A percentile compares a stretch with the other conserved stretches of the same genome.
These are phyloP conservation scores for Lodderomyces orthopsilosis DNA, from an alignment of 1,139 yeast species.

Conservation along the genomic window DNA sequence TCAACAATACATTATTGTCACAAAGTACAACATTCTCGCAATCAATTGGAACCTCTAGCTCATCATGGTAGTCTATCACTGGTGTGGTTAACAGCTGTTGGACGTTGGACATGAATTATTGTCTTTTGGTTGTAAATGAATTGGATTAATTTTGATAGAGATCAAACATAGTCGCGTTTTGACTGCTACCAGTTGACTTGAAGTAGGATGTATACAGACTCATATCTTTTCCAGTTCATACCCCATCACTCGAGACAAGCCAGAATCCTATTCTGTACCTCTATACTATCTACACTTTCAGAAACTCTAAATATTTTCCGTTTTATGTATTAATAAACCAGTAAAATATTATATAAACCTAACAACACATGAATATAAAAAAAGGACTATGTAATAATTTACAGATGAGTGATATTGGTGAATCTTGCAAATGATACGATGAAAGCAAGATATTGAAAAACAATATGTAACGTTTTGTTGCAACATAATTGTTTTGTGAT, in stretches of 20 bases:
- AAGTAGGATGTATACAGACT: too few relatives aligned
- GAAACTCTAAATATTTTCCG: slow-evolving; percentile 7
- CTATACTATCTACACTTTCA: not conserved
- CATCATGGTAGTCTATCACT: slow-evolving; percentile 9
- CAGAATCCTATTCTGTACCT: not conserved
- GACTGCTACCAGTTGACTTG: not conserved
- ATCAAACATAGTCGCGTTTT: too few relatives aligned
- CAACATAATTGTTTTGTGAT: not conserved
- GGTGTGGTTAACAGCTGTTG: slow-evolving; percentile 7
- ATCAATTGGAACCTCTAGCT: slow-evolving; percentile 19
- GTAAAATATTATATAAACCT: slow-evolving; percentile 12
- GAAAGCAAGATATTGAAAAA: slow-evolving; percentile 3
- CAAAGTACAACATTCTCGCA: slow-evolving; percentile 21
- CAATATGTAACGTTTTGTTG: not conserved
- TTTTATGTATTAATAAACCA: slow-evolving; percentile 10
- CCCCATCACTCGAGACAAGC: too few relatives aligned
- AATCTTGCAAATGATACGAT: slow-evolving; percentile 5
- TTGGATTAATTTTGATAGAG: too few relatives aligned
- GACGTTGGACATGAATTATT: not conserved
- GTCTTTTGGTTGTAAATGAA: slow-evolving; percentile 3
- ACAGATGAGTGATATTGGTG: slow-evolving; percentile 5
- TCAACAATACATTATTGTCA: slow-evolving; percentile 28
- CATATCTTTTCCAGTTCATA: too few relatives aligned
- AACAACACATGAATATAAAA: slow-evolving; percentile 5
- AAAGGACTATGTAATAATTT: slow-evolving; percentile 9